These are phyloP conservation scores for Diaporthe vexans DNA, from an alignment of 2,329 filamentous ascomycete species.

Conservation along the genomic window DNA sequence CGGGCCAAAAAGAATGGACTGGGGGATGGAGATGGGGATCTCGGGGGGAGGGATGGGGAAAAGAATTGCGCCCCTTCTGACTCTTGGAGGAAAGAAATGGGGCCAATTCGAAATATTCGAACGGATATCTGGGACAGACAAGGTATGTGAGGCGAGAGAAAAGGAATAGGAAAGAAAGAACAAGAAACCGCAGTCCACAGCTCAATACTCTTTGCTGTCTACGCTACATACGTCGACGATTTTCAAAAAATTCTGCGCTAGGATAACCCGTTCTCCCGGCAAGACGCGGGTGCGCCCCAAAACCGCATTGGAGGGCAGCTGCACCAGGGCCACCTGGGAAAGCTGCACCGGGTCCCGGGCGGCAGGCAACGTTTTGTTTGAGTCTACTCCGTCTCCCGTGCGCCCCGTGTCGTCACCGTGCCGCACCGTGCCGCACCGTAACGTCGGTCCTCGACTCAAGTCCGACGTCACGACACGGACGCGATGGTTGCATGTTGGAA, in stretches of 20 bases:
- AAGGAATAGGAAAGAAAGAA: constrained; percentile 30
- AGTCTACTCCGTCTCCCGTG: constrained; percentile 20
- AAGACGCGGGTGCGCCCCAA: constrained; percentile 25
- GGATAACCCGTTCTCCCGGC: constrained; percentile 37
- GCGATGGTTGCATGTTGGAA: neutral
- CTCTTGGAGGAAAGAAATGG: constrained; percentile 23
- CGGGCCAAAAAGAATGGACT: constrained; percentile 36
- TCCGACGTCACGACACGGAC: neutral
- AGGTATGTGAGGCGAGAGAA: constrained; percentile 31
- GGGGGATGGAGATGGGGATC: constrained; percentile 15
- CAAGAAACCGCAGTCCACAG: constrained; percentile 29
- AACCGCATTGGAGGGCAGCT: neutral
- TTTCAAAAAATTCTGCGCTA: constrained; percentile 43
- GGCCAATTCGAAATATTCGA: constrained; percentile 32
- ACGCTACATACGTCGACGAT: constrained; percentile 39
- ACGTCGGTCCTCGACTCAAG: neutral
- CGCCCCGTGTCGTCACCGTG: constrained; percentile 3
- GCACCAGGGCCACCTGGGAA: neutral
- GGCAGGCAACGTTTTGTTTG: constrained; percentile 3
- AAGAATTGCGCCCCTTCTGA: constrained; percentile 30
- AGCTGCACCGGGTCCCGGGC: constrained; percentile 13
- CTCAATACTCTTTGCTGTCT: constrained; percentile 23
- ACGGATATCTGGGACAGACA: constrained; percentile 23
- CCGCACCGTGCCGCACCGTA: constrained; percentile 14
- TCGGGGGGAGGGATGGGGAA: constrained; percentile 9